phyloP scores from a whole-genome alignment of 139 green algal species.

The Chlorella sorokiniana region DNA sequence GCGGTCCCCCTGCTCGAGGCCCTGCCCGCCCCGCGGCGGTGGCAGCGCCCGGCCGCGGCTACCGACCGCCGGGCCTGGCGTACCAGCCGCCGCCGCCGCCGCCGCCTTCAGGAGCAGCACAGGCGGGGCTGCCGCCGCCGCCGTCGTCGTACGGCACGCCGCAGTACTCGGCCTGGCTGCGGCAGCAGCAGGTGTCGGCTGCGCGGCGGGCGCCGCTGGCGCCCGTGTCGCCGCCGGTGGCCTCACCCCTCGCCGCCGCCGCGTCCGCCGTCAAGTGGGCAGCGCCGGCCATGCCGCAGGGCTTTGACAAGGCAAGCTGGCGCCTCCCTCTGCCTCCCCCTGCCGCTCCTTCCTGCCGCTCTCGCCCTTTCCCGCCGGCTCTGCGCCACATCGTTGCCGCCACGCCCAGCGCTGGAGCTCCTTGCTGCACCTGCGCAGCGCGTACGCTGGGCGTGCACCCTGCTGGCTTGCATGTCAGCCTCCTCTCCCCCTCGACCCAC shows the following conservation, averaged over 20 bases:
- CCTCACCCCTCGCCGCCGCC: neutral
- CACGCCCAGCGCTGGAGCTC: too few species aligned
- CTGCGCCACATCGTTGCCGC: too few species aligned
- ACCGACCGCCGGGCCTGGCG: slow-evolving; percentile 16
- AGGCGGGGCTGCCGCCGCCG: neutral
- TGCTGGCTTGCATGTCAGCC: too few species aligned
- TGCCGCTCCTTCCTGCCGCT: neutral
- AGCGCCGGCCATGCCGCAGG: slow-evolving; percentile 11
- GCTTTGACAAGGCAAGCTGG: neutral
- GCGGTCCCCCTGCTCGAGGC: too few species aligned
- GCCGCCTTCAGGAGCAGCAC: neutral
- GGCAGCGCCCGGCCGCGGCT: neutral
- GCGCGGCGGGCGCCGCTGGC: neutral
- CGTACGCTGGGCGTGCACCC: too few species aligned
- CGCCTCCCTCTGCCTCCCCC: neutral
- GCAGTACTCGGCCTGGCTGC: slow-evolving; percentile 12
- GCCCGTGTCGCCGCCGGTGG: neutral
- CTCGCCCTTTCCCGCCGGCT: neutral
- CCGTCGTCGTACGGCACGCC: slow-evolving; percentile 1
- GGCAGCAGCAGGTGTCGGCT: slow-evolving; percentile 2
- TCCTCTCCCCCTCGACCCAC: too few species aligned
- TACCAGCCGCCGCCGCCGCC: slow-evolving; percentile 3
- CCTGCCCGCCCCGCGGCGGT: neutral
- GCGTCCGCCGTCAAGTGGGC: neutral
- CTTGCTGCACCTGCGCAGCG: too few species aligned